A percentile compares a stretch with the other conserved stretches of the same genome.
These are phyloP conservation scores for Mortierella sp. DNA, from an alignment of 371 early-diverging fungal genomes.

Conservation along the genomic window DNA sequence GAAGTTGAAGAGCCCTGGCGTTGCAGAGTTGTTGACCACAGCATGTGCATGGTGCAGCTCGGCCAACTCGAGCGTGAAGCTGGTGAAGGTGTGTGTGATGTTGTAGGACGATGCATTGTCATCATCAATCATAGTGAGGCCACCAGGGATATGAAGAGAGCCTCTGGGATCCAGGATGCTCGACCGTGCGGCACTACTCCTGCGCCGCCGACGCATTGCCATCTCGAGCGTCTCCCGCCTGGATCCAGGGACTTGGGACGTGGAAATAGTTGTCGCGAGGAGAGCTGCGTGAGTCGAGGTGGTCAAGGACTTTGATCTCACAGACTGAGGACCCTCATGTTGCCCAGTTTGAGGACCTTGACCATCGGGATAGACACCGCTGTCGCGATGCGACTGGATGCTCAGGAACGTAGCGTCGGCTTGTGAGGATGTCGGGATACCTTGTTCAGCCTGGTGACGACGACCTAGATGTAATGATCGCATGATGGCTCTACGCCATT, in stretches of 20 bases:
- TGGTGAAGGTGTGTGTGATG: conserved; percentile 49
- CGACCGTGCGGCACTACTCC: conserved; percentile 36
- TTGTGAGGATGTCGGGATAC: background rate
- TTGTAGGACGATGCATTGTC: conserved; percentile 36
- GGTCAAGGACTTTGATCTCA: conserved; percentile 31
- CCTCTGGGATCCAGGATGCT: conserved; percentile 22
- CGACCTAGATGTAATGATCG: conserved; percentile 40
- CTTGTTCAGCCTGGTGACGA: conserved; percentile 12
- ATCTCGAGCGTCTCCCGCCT: conserved; percentile 51
- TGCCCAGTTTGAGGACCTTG: conserved; percentile 10
- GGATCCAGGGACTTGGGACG: conserved; percentile 18
- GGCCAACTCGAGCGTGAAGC: conserved; percentile 41
- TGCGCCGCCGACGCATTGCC: conserved; percentile 49
- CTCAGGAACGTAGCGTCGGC: background rate
- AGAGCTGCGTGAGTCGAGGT: conserved; percentile 40
- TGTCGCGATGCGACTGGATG: conserved; percentile 17
- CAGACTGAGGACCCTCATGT: conserved; percentile 15
- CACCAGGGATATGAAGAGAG: conserved; percentile 12
- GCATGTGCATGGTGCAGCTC: conserved; percentile 44
- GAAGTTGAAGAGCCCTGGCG: conserved; percentile 46
- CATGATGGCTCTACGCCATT: conserved; percentile 47
- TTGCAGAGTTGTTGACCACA: conserved; percentile 46
- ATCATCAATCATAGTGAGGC: conserved; percentile 18
- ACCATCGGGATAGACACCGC: conserved; percentile 21
- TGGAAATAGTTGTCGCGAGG: conserved; percentile 19